Conservation (phyloP, 2,329 filamentous ascomycete species). For the Ophiostoma ulmi region DNA sequence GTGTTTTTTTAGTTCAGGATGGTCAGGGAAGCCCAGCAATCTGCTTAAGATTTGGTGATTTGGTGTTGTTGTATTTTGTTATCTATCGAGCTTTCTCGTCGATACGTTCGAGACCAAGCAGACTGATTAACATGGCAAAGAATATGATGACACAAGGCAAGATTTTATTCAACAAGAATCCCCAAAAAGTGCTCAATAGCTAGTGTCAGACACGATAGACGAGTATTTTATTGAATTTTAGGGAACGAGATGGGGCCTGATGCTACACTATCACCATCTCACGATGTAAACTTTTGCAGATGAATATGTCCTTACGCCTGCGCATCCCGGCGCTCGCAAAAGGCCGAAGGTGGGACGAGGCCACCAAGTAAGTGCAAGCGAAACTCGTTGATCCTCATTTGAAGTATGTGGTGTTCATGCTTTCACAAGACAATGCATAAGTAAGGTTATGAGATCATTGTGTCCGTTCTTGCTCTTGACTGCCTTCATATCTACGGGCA, state of each 20-base stretch:
- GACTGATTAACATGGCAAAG: neutral
- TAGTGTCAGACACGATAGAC: neutral
- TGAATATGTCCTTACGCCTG: neutral
- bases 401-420: neutral
- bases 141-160: neutral
- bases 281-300: neutral
- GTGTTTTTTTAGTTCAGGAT: neutral
- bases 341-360: neutral
- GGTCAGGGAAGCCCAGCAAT: neutral
- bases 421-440: neutral
- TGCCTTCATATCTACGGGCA: no score
- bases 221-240: neutral
- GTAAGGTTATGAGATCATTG: no score
- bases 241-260: neutral
- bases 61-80: neutral
- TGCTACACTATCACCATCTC: neutral
- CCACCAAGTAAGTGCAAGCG: neutral
- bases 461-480: no score
- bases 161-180: neutral
- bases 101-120: neutral
- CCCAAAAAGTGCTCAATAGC: neutral
- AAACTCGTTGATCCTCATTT: neutral
- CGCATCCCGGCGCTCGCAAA: neutral
- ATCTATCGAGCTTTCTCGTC: neutral
- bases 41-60: neutral